Percentiles rank a stretch among this genome's conserved stretches.
phyloP scores from a whole-genome alignment of 768 basidiomycete genomes.

The Serendipita sp. region DNA sequence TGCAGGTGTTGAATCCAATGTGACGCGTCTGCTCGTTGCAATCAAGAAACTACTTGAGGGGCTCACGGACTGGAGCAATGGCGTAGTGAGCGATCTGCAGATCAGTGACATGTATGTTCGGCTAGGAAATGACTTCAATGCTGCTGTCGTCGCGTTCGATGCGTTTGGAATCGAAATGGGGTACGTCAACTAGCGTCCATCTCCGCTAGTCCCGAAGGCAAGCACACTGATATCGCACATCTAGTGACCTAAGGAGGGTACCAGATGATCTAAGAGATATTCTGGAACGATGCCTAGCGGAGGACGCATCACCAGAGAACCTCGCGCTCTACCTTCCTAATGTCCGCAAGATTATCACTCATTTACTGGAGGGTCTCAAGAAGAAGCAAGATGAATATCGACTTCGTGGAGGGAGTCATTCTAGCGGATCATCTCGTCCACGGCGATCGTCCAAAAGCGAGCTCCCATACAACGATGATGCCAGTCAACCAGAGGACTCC shows the following conservation, averaged over 20 bases:
- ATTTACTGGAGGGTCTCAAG: slow-evolving; percentile 83
- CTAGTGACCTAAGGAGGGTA: slow-evolving; percentile 71
- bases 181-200: slow-evolving; percentile 33
- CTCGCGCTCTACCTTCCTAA: slow-evolving; percentile 80
- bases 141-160: slow-evolving; percentile 76
- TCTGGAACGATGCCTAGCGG: slow-evolving; percentile 80
- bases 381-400: slow-evolving; percentile 76
- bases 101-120: slow-evolving; percentile 97
- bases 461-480: not conserved
- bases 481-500: no score
- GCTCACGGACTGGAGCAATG: slow-evolving; percentile 68
- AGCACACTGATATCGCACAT: not conserved
- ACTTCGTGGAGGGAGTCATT: slow-evolving; percentile 23
- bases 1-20: slow-evolving; percentile 1
- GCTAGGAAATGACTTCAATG: slow-evolving; percentile 94
- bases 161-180: slow-evolving; percentile 77
- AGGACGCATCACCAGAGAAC: slow-evolving; percentile 72
- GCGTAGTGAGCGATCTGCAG: slow-evolving; percentile 52
- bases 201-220: slow-evolving; percentile 7
- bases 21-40: slow-evolving; percentile 57
- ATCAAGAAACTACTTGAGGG: slow-evolving; percentile 91
- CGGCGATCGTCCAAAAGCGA: slow-evolving; percentile 29
- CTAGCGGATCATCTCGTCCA: slow-evolving; percentile 46
- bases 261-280: slow-evolving; percentile 79
- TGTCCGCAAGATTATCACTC: slow-evolving; percentile 85